Conservation (phyloP, 2,329 filamentous ascomycete genomes). For the Cytospora schulzeri region DNA sequence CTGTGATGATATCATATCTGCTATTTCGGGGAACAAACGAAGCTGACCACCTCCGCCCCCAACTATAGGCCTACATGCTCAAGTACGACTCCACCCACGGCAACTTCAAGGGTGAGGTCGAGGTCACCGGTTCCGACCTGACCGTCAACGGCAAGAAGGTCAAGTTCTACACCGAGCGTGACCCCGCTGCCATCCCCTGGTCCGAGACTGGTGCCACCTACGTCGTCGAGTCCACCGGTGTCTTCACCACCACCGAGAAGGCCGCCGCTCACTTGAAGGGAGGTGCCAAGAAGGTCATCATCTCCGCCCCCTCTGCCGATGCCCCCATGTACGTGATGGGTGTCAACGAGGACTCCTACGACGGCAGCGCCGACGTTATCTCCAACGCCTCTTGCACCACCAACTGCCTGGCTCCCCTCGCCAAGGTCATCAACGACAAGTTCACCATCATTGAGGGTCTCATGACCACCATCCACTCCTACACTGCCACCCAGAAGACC, state of each 20-base stretch:
- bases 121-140: conserved; percentile 70
- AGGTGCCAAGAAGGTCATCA: conserved; percentile 97
- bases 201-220: conserved; percentile 83
- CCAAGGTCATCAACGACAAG: conserved; percentile 99
- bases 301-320: conserved; percentile 89
- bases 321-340: conserved; percentile 99
- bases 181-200: conserved; percentile 92
- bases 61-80: conserved; percentile 90
- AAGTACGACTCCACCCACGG: conserved; percentile 99
- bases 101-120: conserved; percentile 89
- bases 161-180: conserved; percentile 91
- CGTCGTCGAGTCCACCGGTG: conserved; percentile 96
- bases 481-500: conserved; percentile 99
- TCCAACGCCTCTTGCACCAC: conserved; percentile 99
- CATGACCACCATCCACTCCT: conserved; percentile 99
- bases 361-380: conserved; percentile 86
- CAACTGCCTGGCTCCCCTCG: conserved; percentile 99
- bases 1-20: background rate
- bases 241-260: conserved; percentile 99
- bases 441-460: conserved; percentile 97
- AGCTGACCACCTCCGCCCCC: conserved; percentile 35
- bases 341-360: conserved; percentile 95
- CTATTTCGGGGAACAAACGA: conserved; percentile 12
- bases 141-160: conserved; percentile 92
- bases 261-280: conserved; percentile 91